A percentile compares a stretch with the other conserved stretches of the same genome.
These are phyloP conservation scores for Neophaeococcomyces mojaviensis DNA, from an alignment of 2,329 filamentous ascomycete genomes.

Conservation along the genomic window DNA sequence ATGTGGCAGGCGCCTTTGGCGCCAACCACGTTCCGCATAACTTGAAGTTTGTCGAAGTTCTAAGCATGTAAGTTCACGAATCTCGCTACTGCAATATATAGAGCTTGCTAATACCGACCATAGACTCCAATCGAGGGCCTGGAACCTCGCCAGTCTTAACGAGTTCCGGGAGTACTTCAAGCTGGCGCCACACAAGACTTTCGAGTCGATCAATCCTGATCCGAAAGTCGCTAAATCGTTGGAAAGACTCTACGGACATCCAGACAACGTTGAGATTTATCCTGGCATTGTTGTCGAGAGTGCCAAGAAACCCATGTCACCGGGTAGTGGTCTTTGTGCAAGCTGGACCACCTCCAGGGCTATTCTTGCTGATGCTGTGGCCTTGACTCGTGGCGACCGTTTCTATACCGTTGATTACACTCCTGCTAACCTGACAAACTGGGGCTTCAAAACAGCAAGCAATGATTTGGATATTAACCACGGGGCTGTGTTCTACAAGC, in stretches of 20 bases:
- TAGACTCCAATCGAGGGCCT: constrained; percentile 64
- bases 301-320: constrained; percentile 64
- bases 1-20: constrained; percentile 59
- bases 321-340: constrained; percentile 64
- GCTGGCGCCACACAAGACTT: constrained; percentile 65
- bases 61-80: too few species aligned
- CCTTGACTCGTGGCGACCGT: constrained; percentile 69
- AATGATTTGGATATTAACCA: constrained; percentile 69
- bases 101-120: too few species aligned
- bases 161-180: constrained; percentile 80
- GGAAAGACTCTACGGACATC: constrained; percentile 59
- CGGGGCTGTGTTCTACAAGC: constrained; percentile 77
- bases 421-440: constrained; percentile 68
- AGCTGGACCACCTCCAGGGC: constrained; percentile 54
- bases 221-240: constrained; percentile 60
- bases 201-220: constrained; percentile 78
- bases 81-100: too few species aligned
- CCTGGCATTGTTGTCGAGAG: constrained; percentile 71
- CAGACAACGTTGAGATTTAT: constrained; percentile 73
- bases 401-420: constrained; percentile 62
- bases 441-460: constrained; percentile 69
- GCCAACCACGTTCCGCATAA: constrained; percentile 65
- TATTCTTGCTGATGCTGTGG: constrained; percentile 68
- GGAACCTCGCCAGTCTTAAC: constrained; percentile 72
- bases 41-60: constrained; percentile 68